Evolutionary conservation across 2,329 filamentous ascomycete genomes (phyloP).

Genomic region (Orbilia ellipsospora): DNA sequence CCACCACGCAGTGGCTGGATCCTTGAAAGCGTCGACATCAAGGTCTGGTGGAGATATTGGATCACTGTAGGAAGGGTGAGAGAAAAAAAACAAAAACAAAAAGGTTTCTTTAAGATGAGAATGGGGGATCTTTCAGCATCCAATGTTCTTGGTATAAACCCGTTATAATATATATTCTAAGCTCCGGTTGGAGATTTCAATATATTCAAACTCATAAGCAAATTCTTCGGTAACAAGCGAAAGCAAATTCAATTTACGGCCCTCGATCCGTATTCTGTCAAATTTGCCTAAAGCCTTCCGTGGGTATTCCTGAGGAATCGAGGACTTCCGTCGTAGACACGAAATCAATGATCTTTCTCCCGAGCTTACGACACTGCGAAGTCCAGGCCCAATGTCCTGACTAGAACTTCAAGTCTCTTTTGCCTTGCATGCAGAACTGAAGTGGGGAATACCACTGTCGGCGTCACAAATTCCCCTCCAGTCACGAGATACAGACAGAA

Average conservation of each 20-base stretch:
- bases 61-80: slow-evolving; percentile 9
- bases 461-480: slow-evolving; percentile 15
- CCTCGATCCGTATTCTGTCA: no score
- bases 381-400: slow-evolving; percentile 8
- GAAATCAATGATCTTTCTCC: slow-evolving; percentile 4
- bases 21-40: slow-evolving; percentile 47
- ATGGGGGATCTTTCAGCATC: no score
- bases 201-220: no score
- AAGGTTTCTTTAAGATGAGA: neutral
- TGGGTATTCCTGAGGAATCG: no score
- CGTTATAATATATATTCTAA: no score
- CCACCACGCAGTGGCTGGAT: slow-evolving; percentile 46
- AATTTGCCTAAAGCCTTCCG: no score
- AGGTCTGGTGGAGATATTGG: slow-evolving; percentile 36
- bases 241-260: no score
- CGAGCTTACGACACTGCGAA: neutral
- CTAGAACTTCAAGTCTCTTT: slow-evolving; percentile 20
- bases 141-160: no score
- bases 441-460: slow-evolving; percentile 23
- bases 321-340: no score
- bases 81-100: slow-evolving; percentile 7
- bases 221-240: no score
- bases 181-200: no score
- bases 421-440: slow-evolving; percentile 18
- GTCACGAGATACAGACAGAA: slow-evolving; percentile 34